Evolutionary conservation across 805 yeast genomes (phyloP), one percentile per base, ranked within the genome.

Genomic region (Kazachstania psychrophila): DNA sequence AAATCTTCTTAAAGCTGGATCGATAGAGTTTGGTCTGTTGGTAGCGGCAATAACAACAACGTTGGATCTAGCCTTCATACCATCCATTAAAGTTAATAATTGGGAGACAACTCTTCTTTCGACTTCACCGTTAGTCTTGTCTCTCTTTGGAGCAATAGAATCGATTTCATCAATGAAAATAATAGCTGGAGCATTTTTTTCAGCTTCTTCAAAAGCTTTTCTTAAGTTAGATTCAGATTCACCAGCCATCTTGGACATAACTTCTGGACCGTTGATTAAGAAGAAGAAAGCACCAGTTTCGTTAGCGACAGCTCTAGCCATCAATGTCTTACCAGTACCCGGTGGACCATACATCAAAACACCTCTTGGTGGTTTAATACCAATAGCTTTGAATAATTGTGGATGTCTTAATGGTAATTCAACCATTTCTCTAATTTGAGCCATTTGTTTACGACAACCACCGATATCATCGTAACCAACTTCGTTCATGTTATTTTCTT

Each of bases 181-280:
- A 55, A 92, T 92, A 11, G 98, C 77, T 13, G 98, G 98, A 12
- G 97, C 92, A 62, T 92, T 89, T 69, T 92, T 92, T 68, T 92
- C 98, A 39, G 98, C 98, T 68, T 92, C 98, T 68, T 92, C 98
- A 54, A 92, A 92, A 2, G 98, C 98, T 66, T 88, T 88, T 70
- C 98, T 79, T 62, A 92, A 71, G 57, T 92, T 92, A 24, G 95
- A 83, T 69, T 92, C 98, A 13, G 95, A 84, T 68, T 92, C 98
- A 70, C 98, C 98, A 36, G 98, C 98, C 98, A 92, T 92, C 68
- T 92, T 92, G 38, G 97, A 88, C 98, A 92, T 92, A 57, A 92
- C 94, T 66, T 92, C 98, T 8, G 98, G 98, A 64, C 98, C 98
- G 60, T 92, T 92, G 64, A 92, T 92, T 54, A 92, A 74, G 63